Percentiles rank a stretch among this genome's conserved stretches.
Evolutionary conservation across 164 flowering plant species (phyloP).

Genomic region (Tetracentron sinense): DNA sequence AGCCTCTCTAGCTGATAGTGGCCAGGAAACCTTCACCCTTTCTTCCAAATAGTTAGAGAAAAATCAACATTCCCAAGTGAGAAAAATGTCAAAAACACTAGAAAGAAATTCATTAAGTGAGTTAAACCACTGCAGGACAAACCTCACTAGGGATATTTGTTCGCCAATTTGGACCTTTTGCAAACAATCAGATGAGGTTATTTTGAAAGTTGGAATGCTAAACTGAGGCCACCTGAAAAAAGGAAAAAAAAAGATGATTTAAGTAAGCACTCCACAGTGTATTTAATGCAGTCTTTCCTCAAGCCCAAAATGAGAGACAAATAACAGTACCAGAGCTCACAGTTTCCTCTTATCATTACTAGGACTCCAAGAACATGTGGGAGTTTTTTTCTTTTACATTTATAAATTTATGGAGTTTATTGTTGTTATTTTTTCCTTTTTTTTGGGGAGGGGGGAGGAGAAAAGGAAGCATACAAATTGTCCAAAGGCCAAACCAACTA

Average conservation of each 20-base stretch:
- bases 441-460: neutral
- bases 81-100: neutral
- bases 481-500: neutral
- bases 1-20: constrained; percentile 78
- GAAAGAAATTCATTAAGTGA: neutral
- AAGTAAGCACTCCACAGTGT: neutral
- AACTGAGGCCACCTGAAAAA: constrained; percentile 86
- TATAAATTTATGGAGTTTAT: no score
- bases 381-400: neutral
- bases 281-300: no score
- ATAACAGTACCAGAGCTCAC: neutral
- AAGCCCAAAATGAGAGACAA: neutral
- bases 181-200: constrained; percentile 45
- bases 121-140: constrained; percentile 23
- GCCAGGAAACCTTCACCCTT: constrained; percentile 97
- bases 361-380: neutral
- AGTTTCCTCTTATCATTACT: neutral
- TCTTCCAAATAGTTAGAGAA: constrained; percentile 55
- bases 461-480: no score
- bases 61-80: constrained; percentile 34
- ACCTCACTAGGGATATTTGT: constrained; percentile 85
- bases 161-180: constrained; percentile 66
- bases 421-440: neutral
- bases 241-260: neutral
- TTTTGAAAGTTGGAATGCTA: constrained; percentile 69